Base-by-base conservation (phyloP, 805 yeast genomes). In the Spathaspora arborariae region DNA sequence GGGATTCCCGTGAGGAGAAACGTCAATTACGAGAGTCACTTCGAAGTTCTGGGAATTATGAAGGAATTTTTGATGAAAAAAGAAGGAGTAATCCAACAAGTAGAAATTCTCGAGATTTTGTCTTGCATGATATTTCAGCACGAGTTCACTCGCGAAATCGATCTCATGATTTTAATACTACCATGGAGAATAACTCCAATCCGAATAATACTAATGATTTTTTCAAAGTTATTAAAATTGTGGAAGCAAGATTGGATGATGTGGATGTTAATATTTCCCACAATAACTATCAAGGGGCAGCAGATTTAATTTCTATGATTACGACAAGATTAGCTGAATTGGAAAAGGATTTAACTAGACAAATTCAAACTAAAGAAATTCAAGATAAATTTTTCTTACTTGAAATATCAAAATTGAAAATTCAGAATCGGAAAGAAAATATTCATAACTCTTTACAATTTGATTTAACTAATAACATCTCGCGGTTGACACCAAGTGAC, bases 261-360 rank as follows among this genome's bases (percentile, higher is more conserved):
- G 72, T 85, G 37, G 94, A 87, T 58, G 79, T 84, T 11, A 73
- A 73, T 45, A 71, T 85, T 20, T 84, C 88, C 9, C 83, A 85
- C 55, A 76, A 79, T 45, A 73, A 76, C 46, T 84, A 75, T 54
- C 64, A 59, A 43, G 70, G 67, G 38, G 72, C 79, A 3, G 78
- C 76, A 16, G 75, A 74, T 6, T 56, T 68, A 21, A 62, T 72
- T 37, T 59, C 58, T 24, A 68, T 68, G 50, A 68, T 71, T 35
- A 75, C 70, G 45, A 52, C 56, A 11, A 63, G 66, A 45, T 52
- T 72, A 18, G 44, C 49, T n/a, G n/a, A n/a, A n/a, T n/a, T n/a
- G n/a, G n/a, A n/a, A n/a, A n/a, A n/a, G n/a, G n/a, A n/a, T n/a
- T n/a, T n/a, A n/a, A n/a, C n/a, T n/a, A n/a, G n/a, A 5, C 46